Base-by-base conservation (phyloP, 768 basidiomycete species). In the Podaxis rugospora region DNA sequence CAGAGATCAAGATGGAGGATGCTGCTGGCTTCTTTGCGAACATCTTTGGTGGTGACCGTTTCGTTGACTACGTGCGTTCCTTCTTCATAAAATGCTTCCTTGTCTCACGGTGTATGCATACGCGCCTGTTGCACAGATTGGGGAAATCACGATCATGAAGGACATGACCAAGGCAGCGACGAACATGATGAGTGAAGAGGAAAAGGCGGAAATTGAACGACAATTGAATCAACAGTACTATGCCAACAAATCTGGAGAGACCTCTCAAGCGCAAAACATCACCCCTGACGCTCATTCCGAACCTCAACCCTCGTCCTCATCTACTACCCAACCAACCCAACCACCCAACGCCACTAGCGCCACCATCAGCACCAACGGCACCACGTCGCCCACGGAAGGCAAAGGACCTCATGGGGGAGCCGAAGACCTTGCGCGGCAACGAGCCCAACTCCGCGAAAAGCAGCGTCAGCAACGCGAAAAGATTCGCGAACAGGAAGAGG, bases 121-220 rank as follows among this genome's bases (percentile, higher is more conserved):
- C 18, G 4, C 28, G 32, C 51, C 50, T 11, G 21, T 32, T 37
- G 11, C 46, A 16, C 72, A 97, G 95, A 96, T 98, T 63, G 96
- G 96, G 61, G 96, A 98, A 77, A 95, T 99, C 57, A 89, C 90
- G 5, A 80, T 98, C 40, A 93, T 97, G 86, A 98, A 95, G 70
- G 93, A 92, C 65, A 92, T 94, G 89, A 87, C 91, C 23, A 83
- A 85, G 36, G 85, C 91, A 25, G 90, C 94, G 13, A 83, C 88
- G 36, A 90, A 90, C 4, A 90, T 94, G 78, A 90, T 94, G 85
- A 85, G 89, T 0, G 94, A 95, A 5, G 97, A 98, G 68, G 96
- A 97, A 69, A 89, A 89, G 73, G 88, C 88, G 10, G 94, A 93
- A 65, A 82, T 93, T 64, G 92, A 93, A 74, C 85, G 82, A 61